These are phyloP conservation scores for Phoenix dactylifera DNA, from an alignment of 176 grass and related monocot genomes.

Conservation along the genomic window DNA sequence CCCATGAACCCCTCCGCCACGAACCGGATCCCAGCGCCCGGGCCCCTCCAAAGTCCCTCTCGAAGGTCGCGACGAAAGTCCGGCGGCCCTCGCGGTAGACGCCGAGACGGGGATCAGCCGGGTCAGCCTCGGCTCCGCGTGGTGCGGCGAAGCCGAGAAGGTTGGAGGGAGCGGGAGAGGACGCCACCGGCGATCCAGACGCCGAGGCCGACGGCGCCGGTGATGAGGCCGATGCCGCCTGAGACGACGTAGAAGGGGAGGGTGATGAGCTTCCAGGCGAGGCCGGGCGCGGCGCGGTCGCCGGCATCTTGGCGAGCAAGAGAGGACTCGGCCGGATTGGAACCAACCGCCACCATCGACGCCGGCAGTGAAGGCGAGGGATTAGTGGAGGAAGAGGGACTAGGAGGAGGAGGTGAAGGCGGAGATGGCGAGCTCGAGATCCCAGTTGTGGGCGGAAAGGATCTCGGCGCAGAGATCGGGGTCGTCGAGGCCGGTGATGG, in stretches of 20 bases:
- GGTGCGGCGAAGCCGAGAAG: slow-evolving; percentile 56
- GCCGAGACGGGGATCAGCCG: slow-evolving; percentile 34
- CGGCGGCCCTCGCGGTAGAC: slow-evolving; percentile 57
- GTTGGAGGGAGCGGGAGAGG: slow-evolving; percentile 69
- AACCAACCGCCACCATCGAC: background rate
- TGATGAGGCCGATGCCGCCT: slow-evolving; percentile 60
- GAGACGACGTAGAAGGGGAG: slow-evolving; percentile 88
- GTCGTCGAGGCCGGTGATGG: slow-evolving; percentile 78
- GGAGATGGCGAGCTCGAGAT: slow-evolving; percentile 77
- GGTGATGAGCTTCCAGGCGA: slow-evolving; percentile 84
- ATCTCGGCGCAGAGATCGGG: slow-evolving; percentile 88
- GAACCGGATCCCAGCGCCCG: slow-evolving; percentile 38
- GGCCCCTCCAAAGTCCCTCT: slow-evolving; percentile 53
- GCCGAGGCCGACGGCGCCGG: slow-evolving; percentile 72
- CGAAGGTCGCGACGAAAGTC: slow-evolving; percentile 69
- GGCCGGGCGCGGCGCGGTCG: slow-evolving; percentile 40
- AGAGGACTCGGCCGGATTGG: slow-evolving; percentile 7
- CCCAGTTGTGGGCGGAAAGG: slow-evolving; percentile 91
- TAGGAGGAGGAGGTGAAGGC: slow-evolving; percentile 45
- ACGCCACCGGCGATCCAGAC: slow-evolving; percentile 79
- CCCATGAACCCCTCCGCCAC: slow-evolving; percentile 55
- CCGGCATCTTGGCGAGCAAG: background rate
- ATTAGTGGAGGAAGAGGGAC: background rate
- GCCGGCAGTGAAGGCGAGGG: slow-evolving; percentile 13
- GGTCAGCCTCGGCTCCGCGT: slow-evolving; percentile 21